These are phyloP conservation scores for Naumovozyma baii DNA, from an alignment of 805 yeast species.

Conservation along the genomic window DNA sequence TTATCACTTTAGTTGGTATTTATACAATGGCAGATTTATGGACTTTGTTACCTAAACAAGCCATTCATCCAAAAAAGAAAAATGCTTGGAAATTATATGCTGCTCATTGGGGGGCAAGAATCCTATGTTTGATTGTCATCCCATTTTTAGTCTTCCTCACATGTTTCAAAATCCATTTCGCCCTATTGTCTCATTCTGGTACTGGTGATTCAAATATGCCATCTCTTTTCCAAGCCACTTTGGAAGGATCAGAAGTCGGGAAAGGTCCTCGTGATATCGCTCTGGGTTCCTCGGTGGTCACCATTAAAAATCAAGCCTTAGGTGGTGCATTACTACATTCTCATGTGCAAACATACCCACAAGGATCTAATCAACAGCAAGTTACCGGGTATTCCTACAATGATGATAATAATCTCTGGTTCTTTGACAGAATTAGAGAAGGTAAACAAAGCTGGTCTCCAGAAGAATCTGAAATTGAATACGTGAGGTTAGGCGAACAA, in stretches of 20 bases:
- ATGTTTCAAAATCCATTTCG: conserved; percentile 70
- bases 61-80: conserved; percentile 13
- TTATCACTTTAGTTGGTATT: conserved; percentile 78
- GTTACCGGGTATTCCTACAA: conserved; percentile 85
- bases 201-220: conserved; percentile 76
- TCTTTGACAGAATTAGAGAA: conserved; percentile 47
- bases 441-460: conserved; percentile 15
- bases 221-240: conserved; percentile 71
- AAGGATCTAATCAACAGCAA: conserved; percentile 90
- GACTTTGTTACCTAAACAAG: conserved; percentile 57
- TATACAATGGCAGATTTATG: conserved; percentile 84
- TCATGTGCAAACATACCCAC: conserved; percentile 80
- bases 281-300: conserved; percentile 44
- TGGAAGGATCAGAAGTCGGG: conserved; percentile 55
- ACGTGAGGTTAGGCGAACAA: conserved; percentile 50
- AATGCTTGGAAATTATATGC: conserved; percentile 35
- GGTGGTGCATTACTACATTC: conserved; percentile 81
- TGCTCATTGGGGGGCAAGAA: conserved; percentile 59
- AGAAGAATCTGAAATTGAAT: conserved; percentile 20
- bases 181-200: conserved; percentile 66
- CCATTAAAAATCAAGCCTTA: conserved; percentile 54
- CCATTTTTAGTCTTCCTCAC: conserved; percentile 56
- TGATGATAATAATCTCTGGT: conserved; percentile 80
- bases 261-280: conserved; percentile 66
- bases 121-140: conserved; percentile 48